phyloP scores from a whole-genome alignment of 768 basidiomycete genomes.

The Xerocomus brunneocitrinus region DNA sequence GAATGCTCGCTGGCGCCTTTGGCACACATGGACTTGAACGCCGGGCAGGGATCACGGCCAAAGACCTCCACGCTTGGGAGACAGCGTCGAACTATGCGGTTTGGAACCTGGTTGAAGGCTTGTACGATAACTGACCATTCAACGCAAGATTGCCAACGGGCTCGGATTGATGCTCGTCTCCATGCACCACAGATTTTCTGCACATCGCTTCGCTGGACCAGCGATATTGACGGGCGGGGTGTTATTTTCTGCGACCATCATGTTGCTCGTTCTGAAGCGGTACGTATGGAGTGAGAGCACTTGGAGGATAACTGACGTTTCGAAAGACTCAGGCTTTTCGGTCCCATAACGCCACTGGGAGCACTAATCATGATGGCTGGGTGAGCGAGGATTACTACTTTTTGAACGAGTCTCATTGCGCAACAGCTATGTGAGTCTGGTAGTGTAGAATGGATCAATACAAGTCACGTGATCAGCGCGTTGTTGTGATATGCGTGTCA shows the following conservation, averaged over 20 bases:
- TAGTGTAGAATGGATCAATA: constrained; percentile 7
- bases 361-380: constrained; percentile 63
- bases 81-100: constrained; percentile 65
- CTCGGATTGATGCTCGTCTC: constrained; percentile 60
- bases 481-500: constrained; percentile 32
- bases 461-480: constrained; percentile 41
- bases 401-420: constrained; percentile 4
- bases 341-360: constrained; percentile 65
- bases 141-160: constrained; percentile 59
- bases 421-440: constrained; percentile 50
- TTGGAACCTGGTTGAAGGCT: constrained; percentile 16
- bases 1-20: constrained; percentile 62
- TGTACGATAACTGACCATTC: constrained; percentile 7
- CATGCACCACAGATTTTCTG: constrained; percentile 54
- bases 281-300: constrained; percentile 14
- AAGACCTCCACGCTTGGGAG: constrained; percentile 54
- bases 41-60: constrained; percentile 44
- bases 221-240: constrained; percentile 55
- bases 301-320: constrained; percentile 2
- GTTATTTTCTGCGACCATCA: constrained; percentile 63
- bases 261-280: constrained; percentile 49
- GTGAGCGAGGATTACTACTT: constrained; percentile 35
- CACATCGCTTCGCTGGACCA: constrained; percentile 61
- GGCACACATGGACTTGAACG: constrained; percentile 59
- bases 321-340: constrained; percentile 45